Base-by-base conservation (phyloP, 257 asterid species). In the Ilex aquifolium region DNA sequence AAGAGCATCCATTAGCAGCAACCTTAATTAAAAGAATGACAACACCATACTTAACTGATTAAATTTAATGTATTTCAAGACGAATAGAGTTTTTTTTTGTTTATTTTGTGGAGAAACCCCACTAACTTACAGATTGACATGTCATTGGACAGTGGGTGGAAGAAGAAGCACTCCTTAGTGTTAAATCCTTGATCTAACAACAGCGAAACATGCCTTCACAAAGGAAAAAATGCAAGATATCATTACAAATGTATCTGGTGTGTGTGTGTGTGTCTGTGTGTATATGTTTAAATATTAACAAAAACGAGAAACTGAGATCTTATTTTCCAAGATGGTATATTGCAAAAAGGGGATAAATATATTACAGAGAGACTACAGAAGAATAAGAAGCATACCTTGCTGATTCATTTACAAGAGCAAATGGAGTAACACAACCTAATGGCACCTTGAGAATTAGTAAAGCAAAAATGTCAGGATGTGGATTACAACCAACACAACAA, bases 101-200 rank as follows among this genome's bases (percentile, higher is more conserved):
- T 21, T 21, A 21, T 21, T 21, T 21, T 21, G 27, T 21, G 27
- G 27, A 21, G 27, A 21, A 21, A 21, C 27, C 50, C 13, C 8
- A 57, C 29, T 46, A 31, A 68, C 89, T 76, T 70, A 89, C 99
- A 82, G 21, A 92, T 77, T 48, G 99, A 61, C 77, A 73, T 69
- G 64, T 93, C 99, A 70, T 93, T 93, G 46, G 95, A 90, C 72
- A 93, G 81, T 31, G 97, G 99, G 72, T 87, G 96, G 82, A 93
- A 93, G 86, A 90, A 76, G 70, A 95, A 93, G 73, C 77, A 64
- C 42, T 84, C 88, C 44, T 82, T 79, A 59, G 59, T 64, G 72
- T 79, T 84, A 64, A 93, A 70, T 57, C 95, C 94, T 77, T 84
- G 86, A 79, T 93, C 99, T 60, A 93, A 76, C 83, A 90, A 72